Percentiles rank a stretch among this genome's conserved stretches.
phyloP scores from a whole-genome alignment of 1,284 basidiomycete species.

The Cryptococcus sp. region DNA sequence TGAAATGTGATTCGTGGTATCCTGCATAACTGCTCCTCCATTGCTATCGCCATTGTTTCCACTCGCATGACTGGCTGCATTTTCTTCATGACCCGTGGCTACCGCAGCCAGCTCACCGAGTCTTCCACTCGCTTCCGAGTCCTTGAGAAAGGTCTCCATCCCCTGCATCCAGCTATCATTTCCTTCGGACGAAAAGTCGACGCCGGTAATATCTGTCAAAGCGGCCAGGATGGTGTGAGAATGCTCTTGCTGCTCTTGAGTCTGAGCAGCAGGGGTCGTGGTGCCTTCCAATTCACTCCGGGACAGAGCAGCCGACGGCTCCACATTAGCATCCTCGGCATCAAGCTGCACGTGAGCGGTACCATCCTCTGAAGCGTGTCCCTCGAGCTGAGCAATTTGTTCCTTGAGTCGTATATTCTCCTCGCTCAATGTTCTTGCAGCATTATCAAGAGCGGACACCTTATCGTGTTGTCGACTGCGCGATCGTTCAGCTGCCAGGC shows the following conservation, averaged over 20 bases:
- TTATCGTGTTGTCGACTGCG: slow-evolving; percentile 43
- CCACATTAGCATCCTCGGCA: not conserved
- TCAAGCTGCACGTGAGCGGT: not conserved
- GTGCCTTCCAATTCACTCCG: not conserved
- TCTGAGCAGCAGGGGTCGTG: not conserved
- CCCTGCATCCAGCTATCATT: slow-evolving; percentile 43
- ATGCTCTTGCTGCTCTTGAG: slow-evolving; percentile 30
- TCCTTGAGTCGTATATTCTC: slow-evolving; percentile 46
- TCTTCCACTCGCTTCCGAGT: slow-evolving; percentile 36
- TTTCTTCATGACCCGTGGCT: slow-evolving; percentile 31
- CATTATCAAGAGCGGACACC: slow-evolving; percentile 36
- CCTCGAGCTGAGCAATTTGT: slow-evolving; percentile 39
- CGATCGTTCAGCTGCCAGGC: slow-evolving; percentile 50
- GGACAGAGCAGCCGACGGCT: not conserved
- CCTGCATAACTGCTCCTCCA: not conserved
- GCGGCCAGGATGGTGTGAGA: slow-evolving; percentile 44
- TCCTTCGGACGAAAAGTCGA: slow-evolving; percentile 23
- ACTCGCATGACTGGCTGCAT: not conserved
- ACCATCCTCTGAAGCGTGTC: not conserved
- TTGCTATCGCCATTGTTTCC: not conserved
- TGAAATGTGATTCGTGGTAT: not conserved
- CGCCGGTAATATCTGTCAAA: slow-evolving; percentile 29
- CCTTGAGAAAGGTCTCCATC: slow-evolving; percentile 39
- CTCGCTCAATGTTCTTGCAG: slow-evolving; percentile 34
- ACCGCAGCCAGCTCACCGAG: slow-evolving; percentile 46